Evolutionary conservation across 2,329 filamentous ascomycete genomes (phyloP).

Genomic region (Sclerotinia trifoliorum): DNA sequence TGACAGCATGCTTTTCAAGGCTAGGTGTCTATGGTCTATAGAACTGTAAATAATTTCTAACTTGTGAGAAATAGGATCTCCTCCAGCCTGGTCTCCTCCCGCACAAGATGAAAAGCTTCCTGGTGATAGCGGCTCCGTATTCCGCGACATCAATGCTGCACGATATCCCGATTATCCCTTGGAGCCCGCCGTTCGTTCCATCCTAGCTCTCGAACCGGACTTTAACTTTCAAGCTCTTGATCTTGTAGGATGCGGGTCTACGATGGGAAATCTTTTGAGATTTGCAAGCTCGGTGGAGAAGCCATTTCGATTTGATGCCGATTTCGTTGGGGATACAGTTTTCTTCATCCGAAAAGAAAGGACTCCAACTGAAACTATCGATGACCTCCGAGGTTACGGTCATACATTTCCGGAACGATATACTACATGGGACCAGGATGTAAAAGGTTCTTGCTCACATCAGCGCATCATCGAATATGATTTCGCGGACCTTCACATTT

Average conservation of each 20-base stretch:
- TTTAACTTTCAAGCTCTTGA: conserved; percentile 46
- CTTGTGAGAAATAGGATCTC: conserved; percentile 44
- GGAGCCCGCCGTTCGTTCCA: conserved; percentile 44
- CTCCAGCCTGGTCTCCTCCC: conserved; percentile 51
- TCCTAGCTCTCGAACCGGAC: conserved; percentile 43
- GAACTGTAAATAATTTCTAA: neutral
- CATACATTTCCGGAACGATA: conserved; percentile 66
- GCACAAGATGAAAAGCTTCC: conserved; percentile 39
- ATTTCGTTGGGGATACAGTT: conserved; percentile 55
- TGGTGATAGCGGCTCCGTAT: conserved; percentile 44
- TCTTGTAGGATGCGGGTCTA: conserved; percentile 60
- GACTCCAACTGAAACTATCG: conserved; percentile 55
- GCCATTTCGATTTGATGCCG: conserved; percentile 58
- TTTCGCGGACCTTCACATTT: conserved; percentile 51
- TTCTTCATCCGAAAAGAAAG: conserved; percentile 64
- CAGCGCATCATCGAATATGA: conserved; percentile 60
- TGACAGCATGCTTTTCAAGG: neutral
- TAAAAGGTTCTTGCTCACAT: conserved; percentile 57
- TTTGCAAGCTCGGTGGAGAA: conserved; percentile 48
- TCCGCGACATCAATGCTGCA: conserved; percentile 47
- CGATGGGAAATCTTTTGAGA: conserved; percentile 59
- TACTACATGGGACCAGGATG: conserved; percentile 59
- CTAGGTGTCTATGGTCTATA: neutral
- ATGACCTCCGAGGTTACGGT: conserved; percentile 58
- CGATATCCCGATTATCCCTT: conserved; percentile 43